A percentile compares a stretch with the other conserved stretches of the same genome.
Evolutionary conservation across 768 basidiomycete genomes (phyloP).

Genomic region (Podaxis sp.): DNA sequence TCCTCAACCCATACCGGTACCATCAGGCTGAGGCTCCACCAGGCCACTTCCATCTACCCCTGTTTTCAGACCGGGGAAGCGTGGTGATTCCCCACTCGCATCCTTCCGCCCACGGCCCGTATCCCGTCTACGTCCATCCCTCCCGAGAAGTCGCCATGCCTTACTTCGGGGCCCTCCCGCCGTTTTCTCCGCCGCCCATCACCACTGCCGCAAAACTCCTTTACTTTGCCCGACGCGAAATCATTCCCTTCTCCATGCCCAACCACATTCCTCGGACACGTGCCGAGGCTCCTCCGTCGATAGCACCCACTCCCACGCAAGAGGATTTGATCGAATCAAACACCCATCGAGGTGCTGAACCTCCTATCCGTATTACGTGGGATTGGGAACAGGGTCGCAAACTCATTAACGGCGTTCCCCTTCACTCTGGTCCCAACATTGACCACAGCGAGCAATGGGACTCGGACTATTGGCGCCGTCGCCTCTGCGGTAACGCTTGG

Average conservation of each 20-base stretch:
- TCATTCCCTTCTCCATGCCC: slow-evolving; percentile 43
- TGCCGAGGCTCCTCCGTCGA: slow-evolving; percentile 23
- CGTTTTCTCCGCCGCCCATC: slow-evolving; percentile 40
- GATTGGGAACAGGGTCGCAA: slow-evolving; percentile 18
- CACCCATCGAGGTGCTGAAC: slow-evolving; percentile 19
- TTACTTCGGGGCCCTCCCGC: slow-evolving; percentile 22
- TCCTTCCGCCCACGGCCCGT: slow-evolving; percentile 19
- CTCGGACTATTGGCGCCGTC: slow-evolving; percentile 55
- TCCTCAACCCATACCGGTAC: slow-evolving; percentile 49
- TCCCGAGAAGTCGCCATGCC: slow-evolving; percentile 46
- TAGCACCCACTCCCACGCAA: slow-evolving; percentile 42
- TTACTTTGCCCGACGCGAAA: slow-evolving; percentile 60
- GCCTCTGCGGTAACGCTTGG: slow-evolving; percentile 40
- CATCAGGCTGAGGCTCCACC: slow-evolving; percentile 56
- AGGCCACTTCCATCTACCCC: slow-evolving; percentile 56
- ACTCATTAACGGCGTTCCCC: slow-evolving; percentile 19
- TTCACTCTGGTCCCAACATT: not conserved
- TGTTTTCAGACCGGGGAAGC: slow-evolving; percentile 14
- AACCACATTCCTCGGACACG: slow-evolving; percentile 33
- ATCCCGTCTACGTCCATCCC: slow-evolving; percentile 23
- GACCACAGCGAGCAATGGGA: slow-evolving; percentile 51
- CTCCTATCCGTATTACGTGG: slow-evolving; percentile 16
- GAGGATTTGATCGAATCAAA: slow-evolving; percentile 65
- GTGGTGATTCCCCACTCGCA: slow-evolving; percentile 9
- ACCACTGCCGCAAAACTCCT: slow-evolving; percentile 61